A percentile compares a stretch with the other conserved stretches of the same genome.
Evolutionary conservation across 2,329 filamentous ascomycete species (phyloP).

Genomic region (Fusarium citri): DNA sequence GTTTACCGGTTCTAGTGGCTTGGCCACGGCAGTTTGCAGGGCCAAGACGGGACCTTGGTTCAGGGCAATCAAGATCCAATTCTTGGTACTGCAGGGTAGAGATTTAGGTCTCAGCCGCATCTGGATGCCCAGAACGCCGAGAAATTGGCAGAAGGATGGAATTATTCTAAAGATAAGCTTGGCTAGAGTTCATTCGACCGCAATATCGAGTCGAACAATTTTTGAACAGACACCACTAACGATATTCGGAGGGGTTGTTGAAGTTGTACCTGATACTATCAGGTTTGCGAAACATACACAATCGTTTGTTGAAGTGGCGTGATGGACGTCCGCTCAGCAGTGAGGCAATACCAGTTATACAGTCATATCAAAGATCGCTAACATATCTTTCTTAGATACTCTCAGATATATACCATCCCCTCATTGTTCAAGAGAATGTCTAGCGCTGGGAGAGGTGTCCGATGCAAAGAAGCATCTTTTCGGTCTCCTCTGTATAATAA

Average conservation of each 20-base stretch:
- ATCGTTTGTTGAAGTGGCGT: not conserved
- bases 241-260: not conserved
- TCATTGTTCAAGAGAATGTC: not conserved
- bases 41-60: slow-evolving; percentile 1
- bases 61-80: not conserved
- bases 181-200: not conserved
- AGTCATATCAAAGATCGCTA: not conserved
- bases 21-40: slow-evolving; percentile 4
- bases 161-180: not conserved
- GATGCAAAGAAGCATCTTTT: not conserved
- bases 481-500: not conserved
- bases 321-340: not conserved
- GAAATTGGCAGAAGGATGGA: not conserved
- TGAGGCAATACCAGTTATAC: not conserved
- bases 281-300: no score
- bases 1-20: not conserved
- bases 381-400: not conserved
- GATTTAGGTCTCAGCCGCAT: not conserved
- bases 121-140: not conserved
- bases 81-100: slow-evolving; percentile 9
- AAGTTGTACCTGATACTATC: not conserved
- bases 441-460: not conserved
- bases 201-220: not conserved
- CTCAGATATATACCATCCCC: no score
- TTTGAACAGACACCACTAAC: not conserved